A percentile compares a stretch with the other conserved stretches of the same genome.
These are phyloP conservation scores for Epichloe amarillans DNA, from an alignment of 2,329 filamentous ascomycete genomes.

Conservation along the genomic window DNA sequence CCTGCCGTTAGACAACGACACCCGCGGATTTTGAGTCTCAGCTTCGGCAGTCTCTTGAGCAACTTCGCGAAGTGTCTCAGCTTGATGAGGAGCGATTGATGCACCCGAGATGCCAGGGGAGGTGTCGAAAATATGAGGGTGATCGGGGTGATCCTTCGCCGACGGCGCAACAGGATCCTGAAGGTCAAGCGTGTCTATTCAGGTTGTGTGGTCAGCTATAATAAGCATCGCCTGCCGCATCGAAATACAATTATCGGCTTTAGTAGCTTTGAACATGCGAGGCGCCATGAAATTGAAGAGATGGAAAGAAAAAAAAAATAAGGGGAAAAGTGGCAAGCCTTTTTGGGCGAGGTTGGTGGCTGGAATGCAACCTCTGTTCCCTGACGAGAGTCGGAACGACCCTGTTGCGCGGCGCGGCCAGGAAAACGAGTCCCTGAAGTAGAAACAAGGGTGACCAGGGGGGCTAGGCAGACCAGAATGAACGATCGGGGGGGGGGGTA, in stretches of 20 bases:
- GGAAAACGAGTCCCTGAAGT: constrained; percentile 7
- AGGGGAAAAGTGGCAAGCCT: not conserved
- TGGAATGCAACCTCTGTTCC: constrained; percentile 12
- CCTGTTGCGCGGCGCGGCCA: not conserved
- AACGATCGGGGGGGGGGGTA: not conserved
- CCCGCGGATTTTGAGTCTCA: constrained; percentile 47
- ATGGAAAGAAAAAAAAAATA: not conserved
- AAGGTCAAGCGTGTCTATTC: constrained; percentile 80
- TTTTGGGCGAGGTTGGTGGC: constrained; percentile 5
- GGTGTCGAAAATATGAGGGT: constrained; percentile 8
- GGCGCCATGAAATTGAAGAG: not conserved
- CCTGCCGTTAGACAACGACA: constrained; percentile 37
- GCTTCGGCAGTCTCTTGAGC: constrained; percentile 65
- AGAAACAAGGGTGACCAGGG: constrained; percentile 4
- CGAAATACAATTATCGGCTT: not conserved
- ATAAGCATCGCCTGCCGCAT: not conserved
- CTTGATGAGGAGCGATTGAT: constrained; percentile 66
- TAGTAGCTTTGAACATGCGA: not conserved
- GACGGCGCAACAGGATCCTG: constrained; percentile 75
- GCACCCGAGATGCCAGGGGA: constrained; percentile 35
- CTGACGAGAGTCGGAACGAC: not conserved
- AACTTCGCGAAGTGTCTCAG: constrained; percentile 69
- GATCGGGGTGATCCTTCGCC: constrained; percentile 58
- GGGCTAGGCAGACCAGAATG: constrained; percentile 6
- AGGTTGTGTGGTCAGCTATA: constrained; percentile 5